Evolutionary conservation across 2,329 filamentous ascomycete genomes (phyloP), one percentile per base, ranked within the genome.

Genomic region (Curvularia sp.): DNA sequence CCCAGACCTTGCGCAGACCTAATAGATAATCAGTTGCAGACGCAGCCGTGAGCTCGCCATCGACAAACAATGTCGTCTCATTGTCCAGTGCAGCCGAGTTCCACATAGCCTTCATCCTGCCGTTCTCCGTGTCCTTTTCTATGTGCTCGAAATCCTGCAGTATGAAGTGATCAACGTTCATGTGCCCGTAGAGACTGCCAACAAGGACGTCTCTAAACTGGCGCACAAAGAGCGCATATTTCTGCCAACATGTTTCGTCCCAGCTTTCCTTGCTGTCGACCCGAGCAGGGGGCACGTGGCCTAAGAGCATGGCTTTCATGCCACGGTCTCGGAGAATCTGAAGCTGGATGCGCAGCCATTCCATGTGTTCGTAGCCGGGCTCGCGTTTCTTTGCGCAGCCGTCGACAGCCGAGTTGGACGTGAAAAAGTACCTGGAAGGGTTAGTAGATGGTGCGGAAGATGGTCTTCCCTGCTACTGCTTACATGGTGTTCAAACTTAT

Each of bases 191-290:
- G 5, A 96, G 73, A 25, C 87, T 87, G 12, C 86, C 87, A 19
- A 93, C 84, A 19, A 99, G 84, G 36, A 99, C 89, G 75, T 99
- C 95, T 32, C 95, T 90, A 77, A 93, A 99, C 75, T 96, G 92
- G 66, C 87, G 86, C 70, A 94, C 80, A 92, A 93, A 98, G 3
- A 98, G 80, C 0, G 92, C 90, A 77, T 97, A 99, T 75, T 96
- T 97, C 75, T 97, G 94, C 93, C 94, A 99, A 79, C 95, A 99
- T 0, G 91, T 93, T 81, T 98, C 94, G 66, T 97, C 93, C 95
- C 95, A 99, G 61, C 87, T 88, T 70, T 87, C 86, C 81, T 98
- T 98, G 78, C 87, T 89, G 34, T 87, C 84, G 1, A 93, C 95
- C 60, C 93, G 84, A 1, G 93, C 94, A 0, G 95, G 95, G 1